phyloP scores from a whole-genome alignment of 2,329 filamentous ascomycete species.

The Orbilia brochopaga region DNA sequence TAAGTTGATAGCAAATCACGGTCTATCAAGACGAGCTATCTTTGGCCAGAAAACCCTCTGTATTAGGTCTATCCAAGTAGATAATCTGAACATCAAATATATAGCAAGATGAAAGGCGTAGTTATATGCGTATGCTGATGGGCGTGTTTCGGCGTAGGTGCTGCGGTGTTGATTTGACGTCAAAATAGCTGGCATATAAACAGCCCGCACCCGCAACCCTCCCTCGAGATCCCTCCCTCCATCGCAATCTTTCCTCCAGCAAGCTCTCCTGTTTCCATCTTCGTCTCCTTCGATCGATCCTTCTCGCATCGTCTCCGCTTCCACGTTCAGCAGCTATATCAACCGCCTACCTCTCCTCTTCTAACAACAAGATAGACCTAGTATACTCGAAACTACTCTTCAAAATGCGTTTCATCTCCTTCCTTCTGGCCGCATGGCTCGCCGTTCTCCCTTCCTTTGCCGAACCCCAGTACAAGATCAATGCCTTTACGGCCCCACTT shows the following conservation, averaged over 20 bases:
- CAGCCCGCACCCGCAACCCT: not conserved
- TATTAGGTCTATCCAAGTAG: too few relatives aligned
- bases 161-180: too few relatives aligned
- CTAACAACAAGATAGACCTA: slow-evolving; percentile 3
- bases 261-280: slow-evolving; percentile 7
- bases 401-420: slow-evolving; percentile 42
- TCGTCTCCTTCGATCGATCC: slow-evolving; percentile 16
- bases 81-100: too few relatives aligned
- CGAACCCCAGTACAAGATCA: slow-evolving; percentile 19
- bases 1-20: too few relatives aligned
- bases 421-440: slow-evolving; percentile 34
- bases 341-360: slow-evolving; percentile 8
- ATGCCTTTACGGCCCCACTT: slow-evolving; percentile 41
- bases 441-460: slow-evolving; percentile 35
- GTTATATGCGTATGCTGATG: too few relatives aligned
- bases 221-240: slow-evolving; percentile 1
- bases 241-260: too few relatives aligned
- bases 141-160: too few relatives aligned
- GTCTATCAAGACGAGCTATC: too few relatives aligned
- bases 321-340: slow-evolving; percentile 1
- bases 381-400: slow-evolving; percentile 6
- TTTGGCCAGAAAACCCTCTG: too few relatives aligned
- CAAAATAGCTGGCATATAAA: not conserved
- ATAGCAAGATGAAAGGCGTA: too few relatives aligned
- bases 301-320: not conserved